Base-by-base conservation (phyloP, 257 asterid species). In the Petunia secreta region DNA sequence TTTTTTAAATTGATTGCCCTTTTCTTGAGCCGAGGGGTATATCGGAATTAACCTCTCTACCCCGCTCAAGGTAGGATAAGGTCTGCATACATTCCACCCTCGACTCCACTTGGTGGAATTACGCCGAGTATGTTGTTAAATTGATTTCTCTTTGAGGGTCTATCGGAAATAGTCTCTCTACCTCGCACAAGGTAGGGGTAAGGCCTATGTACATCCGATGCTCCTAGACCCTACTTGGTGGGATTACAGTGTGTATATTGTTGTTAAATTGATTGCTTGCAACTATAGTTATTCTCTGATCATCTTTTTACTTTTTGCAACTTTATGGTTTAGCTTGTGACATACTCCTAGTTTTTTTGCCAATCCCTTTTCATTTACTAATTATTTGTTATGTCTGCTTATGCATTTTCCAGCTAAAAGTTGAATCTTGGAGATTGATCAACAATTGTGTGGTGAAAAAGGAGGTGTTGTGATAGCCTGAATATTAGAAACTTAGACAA, bases 401-500 rank as follows among this genome's bases (percentile, higher is more conserved):
- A 25, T 64, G 16, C 50, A 76, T 77, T 75, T 84, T 75, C 60
- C 92, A 92, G 93, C 85, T 80, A 73, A 79, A 82, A 82, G 14
- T 85, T 83, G 80, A 85, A 87, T 88, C 79, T 83, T 83, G 91
- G 90, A 80, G 63, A 78, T 68, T 82, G 83, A 78, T 82, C 44
- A 50, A 50, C 44, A 34, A 73, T 58, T 82, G 79, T 81, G 65
- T 86, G 69, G 60, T 80, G 87, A 88, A 83, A 82, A 81, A 81
- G 79, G 88, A 88, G 91, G 86, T 68, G 43, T 75, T 48, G 62
- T 71, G 76, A 41, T 86, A 88, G 88, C 82, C 67, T 67, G 59
- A 74, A 48, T 43, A 75, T 77, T 55, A 59, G 37, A 82, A 81
- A 39, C 6, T 76, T 78, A 83, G 60, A 48, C 25, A 88, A 85